These are phyloP conservation scores for Rhizoctonia solani DNA, from an alignment of 1,284 basidiomycete species.

Conservation along the genomic window DNA sequence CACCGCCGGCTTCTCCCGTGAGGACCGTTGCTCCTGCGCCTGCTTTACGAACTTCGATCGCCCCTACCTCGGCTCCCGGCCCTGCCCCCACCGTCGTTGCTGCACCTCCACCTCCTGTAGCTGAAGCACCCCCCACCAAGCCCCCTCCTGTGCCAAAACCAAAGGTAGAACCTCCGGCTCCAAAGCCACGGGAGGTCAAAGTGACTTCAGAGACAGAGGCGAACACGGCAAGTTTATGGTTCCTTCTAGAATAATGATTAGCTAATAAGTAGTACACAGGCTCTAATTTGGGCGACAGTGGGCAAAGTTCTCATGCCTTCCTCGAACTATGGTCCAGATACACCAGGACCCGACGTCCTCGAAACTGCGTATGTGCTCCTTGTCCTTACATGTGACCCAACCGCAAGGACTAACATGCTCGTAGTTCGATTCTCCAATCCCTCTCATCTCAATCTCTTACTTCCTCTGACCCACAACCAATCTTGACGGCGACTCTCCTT, in stretches of 20 bases:
- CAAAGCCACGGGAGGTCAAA: neutral
- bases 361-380: constrained; percentile 33
- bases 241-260: neutral
- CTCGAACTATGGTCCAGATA: constrained; percentile 21
- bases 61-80: neutral
- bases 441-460: constrained; percentile 16
- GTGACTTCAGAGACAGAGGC: constrained; percentile 15
- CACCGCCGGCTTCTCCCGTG: constrained; percentile 16
- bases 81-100: neutral
- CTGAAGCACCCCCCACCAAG: neutral
- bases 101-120: neutral
- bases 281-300: constrained; percentile 32
- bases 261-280: constrained; percentile 7
- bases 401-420: neutral
- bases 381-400: neutral
- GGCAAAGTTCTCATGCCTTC: constrained; percentile 35
- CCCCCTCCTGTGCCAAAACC: no score
- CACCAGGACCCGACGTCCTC: constrained; percentile 6
- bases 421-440: constrained; percentile 36
- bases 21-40: neutral
- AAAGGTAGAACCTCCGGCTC: neutral
- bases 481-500: constrained; percentile 30
- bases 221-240: constrained; percentile 1
- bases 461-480: constrained; percentile 16
- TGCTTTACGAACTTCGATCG: neutral